Evolutionary conservation across 768 basidiomycete genomes (phyloP).

Genomic region (Collybia nuda): DNA sequence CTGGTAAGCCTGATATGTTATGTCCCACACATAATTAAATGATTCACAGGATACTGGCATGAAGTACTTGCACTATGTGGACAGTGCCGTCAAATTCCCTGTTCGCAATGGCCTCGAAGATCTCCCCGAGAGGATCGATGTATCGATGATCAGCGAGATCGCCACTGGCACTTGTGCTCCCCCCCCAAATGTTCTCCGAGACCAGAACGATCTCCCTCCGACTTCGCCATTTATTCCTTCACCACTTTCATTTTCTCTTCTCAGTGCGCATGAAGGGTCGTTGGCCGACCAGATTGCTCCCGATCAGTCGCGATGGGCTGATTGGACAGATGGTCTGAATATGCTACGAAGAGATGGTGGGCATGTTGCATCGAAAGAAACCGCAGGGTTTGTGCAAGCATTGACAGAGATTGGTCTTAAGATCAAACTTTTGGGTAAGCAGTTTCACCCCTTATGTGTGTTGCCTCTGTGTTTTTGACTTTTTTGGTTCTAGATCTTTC

Average conservation of each 20-base stretch:
- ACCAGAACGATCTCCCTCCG: slow-evolving; percentile 58
- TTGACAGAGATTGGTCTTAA: slow-evolving; percentile 91
- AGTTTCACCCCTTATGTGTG: slow-evolving; percentile 19
- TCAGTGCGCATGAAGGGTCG: slow-evolving; percentile 68
- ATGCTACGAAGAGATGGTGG: slow-evolving; percentile 82
- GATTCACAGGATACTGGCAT: slow-evolving; percentile 64
- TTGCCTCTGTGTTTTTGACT: neutral
- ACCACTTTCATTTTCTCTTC: slow-evolving; percentile 74
- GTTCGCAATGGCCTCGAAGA: slow-evolving; percentile 84
- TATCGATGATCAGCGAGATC: slow-evolving; percentile 78
- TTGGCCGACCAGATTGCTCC: slow-evolving; percentile 79
- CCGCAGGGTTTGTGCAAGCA: slow-evolving; percentile 81
- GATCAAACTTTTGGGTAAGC: slow-evolving; percentile 83
- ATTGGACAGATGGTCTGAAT: slow-evolving; percentile 93
- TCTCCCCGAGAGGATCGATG: slow-evolving; percentile 83
- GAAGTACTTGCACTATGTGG: slow-evolving; percentile 85
- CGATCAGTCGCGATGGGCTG: slow-evolving; percentile 79
- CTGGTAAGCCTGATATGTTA: slow-evolving; percentile 47
- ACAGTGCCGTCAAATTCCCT: slow-evolving; percentile 76
- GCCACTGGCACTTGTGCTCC: slow-evolving; percentile 71
- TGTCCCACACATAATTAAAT: slow-evolving; percentile 1
- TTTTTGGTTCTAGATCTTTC: slow-evolving; percentile 60
- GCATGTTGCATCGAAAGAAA: slow-evolving; percentile 82
- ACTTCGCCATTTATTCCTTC: slow-evolving; percentile 55
- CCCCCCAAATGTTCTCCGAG: slow-evolving; percentile 63